These are phyloP conservation scores for Cornus florida DNA, from an alignment of 148 eudicot genomes.

Conservation along the genomic window DNA sequence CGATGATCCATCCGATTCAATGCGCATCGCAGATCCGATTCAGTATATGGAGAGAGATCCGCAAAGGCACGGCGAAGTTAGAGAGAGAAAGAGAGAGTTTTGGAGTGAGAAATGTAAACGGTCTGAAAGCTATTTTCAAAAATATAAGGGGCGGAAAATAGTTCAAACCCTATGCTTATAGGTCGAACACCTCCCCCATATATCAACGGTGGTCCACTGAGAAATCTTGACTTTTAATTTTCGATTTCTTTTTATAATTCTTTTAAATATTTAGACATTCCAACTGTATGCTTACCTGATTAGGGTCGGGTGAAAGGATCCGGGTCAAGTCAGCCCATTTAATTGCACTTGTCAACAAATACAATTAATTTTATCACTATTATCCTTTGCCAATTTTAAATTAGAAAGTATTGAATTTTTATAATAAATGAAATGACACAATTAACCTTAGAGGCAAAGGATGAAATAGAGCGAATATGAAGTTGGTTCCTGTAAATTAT, in stretches of 20 bases:
- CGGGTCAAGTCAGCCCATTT: too few species aligned
- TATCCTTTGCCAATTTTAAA: too few species aligned
- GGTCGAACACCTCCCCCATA: not conserved
- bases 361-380: too few species aligned
- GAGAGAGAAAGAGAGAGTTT: not conserved
- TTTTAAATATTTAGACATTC: not conserved
- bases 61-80: not conserved
- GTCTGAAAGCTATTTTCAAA: constrained; percentile 15
- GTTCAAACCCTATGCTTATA: constrained; percentile 26
- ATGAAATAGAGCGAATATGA: too few species aligned
- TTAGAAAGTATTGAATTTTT: too few species aligned
- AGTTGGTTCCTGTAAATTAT: too few species aligned
- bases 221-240: not conserved
- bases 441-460: too few species aligned
- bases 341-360: too few species aligned
- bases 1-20: constrained; percentile 6
- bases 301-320: too few species aligned
- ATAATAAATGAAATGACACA: too few species aligned
- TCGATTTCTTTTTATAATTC: not conserved
- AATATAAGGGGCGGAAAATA: constrained; percentile 23
- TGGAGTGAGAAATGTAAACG: constrained; percentile 19
- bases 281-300: not conserved
- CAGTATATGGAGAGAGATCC: constrained; percentile 8
- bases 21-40: constrained; percentile 22
- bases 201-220: constrained; percentile 7